Evolutionary conservation across 1,139 yeast genomes (phyloP).

Genomic region (Lodderomyces elongisporus): DNA sequence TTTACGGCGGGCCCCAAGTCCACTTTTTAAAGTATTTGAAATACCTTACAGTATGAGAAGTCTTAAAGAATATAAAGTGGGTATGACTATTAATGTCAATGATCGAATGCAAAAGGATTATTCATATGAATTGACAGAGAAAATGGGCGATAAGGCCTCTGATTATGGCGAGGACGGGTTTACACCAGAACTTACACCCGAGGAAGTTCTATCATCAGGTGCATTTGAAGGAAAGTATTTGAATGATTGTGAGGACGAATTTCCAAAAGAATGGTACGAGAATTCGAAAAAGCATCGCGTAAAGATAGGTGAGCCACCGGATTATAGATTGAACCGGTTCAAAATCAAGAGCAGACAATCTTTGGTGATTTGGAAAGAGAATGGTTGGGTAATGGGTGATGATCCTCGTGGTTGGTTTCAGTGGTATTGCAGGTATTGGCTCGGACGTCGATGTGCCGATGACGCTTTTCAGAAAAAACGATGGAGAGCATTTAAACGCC

Average conservation of each 20-base stretch:
- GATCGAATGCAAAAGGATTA: constrained; percentile 6
- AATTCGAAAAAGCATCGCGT: constrained; percentile 4
- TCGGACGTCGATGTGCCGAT: constrained; percentile 4
- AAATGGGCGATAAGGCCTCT: constrained; percentile 4
- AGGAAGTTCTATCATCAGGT: constrained; percentile 4
- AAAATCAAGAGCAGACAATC: constrained; percentile 4
- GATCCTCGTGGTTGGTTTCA: constrained; percentile 8
- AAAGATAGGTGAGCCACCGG: constrained; percentile 1
- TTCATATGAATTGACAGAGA: constrained; percentile 3
- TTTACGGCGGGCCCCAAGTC: no score
- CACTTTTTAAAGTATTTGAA: not conserved
- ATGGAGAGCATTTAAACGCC: constrained; percentile 7
- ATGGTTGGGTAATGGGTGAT: constrained; percentile 5
- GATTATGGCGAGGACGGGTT: constrained; percentile 4
- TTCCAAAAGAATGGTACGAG: constrained; percentile 7
- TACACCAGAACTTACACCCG: constrained; percentile 4
- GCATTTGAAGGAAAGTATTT: constrained; percentile 6
- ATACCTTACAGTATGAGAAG: constrained; percentile 4
- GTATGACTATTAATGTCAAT: constrained; percentile 4
- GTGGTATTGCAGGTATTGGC: constrained; percentile 7
- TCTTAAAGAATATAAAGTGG: constrained; percentile 5
- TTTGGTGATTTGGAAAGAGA: constrained; percentile 4
- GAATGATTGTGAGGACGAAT: constrained; percentile 5
- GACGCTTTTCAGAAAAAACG: constrained; percentile 5
- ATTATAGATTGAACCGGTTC: constrained; percentile 4